Conservation (phyloP, 495 filamentous ascomycete genomes). For the Neurospora sp. region DNA sequence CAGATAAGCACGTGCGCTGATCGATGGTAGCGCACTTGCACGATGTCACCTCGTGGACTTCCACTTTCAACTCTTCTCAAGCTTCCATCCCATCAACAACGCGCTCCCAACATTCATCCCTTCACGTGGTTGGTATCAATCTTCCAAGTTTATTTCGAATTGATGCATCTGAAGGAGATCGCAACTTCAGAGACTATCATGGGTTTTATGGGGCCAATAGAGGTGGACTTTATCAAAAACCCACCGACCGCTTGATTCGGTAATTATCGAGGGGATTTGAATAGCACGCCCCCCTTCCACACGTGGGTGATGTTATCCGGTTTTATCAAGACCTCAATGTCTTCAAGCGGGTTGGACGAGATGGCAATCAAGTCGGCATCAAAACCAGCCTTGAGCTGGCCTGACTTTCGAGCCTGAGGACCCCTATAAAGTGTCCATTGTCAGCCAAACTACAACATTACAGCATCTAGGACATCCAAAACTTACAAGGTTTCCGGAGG, state of each 20-base stretch:
- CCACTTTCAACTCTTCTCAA: too few species aligned
- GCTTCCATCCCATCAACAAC: too few species aligned
- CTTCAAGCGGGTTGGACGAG: conserved; percentile 32
- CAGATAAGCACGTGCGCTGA: neutral
- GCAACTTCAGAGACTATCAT: neutral
- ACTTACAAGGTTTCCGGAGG: conserved; percentile 29
- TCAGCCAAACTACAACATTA: neutral
- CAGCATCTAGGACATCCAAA: neutral
- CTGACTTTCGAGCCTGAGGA: conserved; percentile 34
- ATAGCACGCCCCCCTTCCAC: conserved; percentile 36
- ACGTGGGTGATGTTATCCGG: conserved; percentile 34
- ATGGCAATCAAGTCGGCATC: conserved; percentile 42
- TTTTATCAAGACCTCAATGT: conserved; percentile 33
- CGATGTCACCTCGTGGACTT: neutral
- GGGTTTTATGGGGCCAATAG: too few species aligned
- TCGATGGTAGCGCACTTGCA: neutral
- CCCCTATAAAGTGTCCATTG: conserved; percentile 6
- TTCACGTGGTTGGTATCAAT: too few species aligned
- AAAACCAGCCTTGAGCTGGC: conserved; percentile 37
- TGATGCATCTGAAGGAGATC: neutral
- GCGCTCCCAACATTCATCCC: too few species aligned
- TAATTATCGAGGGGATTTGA: conserved; percentile 13
- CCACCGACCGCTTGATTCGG: neutral
- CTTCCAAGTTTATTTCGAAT: too few species aligned
- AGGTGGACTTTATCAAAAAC: neutral